Conservation (phyloP, 1,139 yeast genomes). For the Geotrichum aggregatum region DNA sequence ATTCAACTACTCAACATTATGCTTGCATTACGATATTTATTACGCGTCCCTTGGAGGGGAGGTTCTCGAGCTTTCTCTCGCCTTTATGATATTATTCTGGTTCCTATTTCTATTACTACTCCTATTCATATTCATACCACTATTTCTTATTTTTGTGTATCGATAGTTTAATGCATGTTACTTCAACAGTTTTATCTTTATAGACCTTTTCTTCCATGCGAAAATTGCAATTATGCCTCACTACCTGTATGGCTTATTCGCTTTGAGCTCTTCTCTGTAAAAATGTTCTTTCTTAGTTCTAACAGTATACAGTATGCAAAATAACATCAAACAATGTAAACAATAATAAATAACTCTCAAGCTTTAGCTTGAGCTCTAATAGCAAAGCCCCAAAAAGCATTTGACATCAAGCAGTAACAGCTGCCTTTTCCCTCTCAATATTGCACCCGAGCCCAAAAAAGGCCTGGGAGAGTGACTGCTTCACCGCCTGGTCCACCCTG, state of each 20-base stretch:
- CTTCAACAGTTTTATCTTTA: conserved; percentile 8
- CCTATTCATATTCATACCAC: no score
- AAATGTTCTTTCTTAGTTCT: background rate
- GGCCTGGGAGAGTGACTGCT: conserved; percentile 79
- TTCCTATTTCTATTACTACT: background rate
- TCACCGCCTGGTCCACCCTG: conserved; percentile 62
- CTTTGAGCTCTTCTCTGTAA: no score
- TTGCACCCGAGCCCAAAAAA: conserved; percentile 84
- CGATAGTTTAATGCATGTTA: conserved; percentile 4
- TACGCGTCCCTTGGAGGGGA: background rate
- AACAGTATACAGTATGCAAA: background rate
- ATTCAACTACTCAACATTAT: conserved; percentile 7
- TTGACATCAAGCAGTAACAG: no score
- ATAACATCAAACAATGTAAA: no score
- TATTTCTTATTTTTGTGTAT: conserved; percentile 5
- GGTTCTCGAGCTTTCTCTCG: no score
- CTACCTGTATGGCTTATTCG: no score
- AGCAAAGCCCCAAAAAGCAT: background rate
- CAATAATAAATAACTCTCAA: no score
- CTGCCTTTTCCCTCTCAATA: conserved; percentile 58
- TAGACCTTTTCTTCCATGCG: no score
- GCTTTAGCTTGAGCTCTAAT: background rate
- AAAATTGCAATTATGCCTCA: no score
- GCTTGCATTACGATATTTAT: conserved; percentile 12
- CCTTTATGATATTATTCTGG: background rate